Base-by-base conservation (phyloP, 495 filamentous ascomycete species). In the Achaetomiella virescens region DNA sequence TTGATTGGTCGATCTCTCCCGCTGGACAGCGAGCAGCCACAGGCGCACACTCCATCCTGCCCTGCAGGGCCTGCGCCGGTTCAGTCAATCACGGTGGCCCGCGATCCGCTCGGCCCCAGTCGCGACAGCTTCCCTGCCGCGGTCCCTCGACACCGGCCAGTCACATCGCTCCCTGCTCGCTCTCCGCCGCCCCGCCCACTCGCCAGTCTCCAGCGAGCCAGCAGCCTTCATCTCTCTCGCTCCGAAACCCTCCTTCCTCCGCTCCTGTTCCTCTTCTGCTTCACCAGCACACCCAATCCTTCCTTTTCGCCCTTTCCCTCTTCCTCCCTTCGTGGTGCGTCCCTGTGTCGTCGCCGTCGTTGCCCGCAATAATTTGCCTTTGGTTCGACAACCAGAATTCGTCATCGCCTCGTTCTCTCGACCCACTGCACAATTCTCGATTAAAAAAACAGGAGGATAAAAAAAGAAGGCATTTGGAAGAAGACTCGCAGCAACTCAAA, bases 241-340 rank as follows among this genome's bases (percentile, higher is more conserved):
- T 47, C 59, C 46, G 49, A 58, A 61, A 35, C 38, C 54, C 47
- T 53, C 42, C 50, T 18, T 55, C 55, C 51, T 43, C 45, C 29
- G 4, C 25, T 52, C 46, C 24, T 68, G 61, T 42, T 67, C 67
- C 66, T 66, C 67, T 61, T 57, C 57, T 61, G 58, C 62, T 54
- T 57, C 66, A 58, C 64, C 63, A 67, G 60, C 66, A 69, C 61
- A 67, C 70, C 64, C n/a, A n/a, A 66, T 68, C 68, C 67, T 72
- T 74, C 70, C 68, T 74, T 71, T 71, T 73, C 59, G 65, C 71
- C 69, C 68, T 73, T 75, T 59, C 68, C 65, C 67, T 69, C 66
- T 66, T 71, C 70, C 64, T 64, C 70, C 65, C 58, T 69, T 66
- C 65, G 68, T 69, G 64, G 64, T 60, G 61, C 61, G 47, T 63